phyloP scores from a whole-genome alignment of 192 early-diverging fungal species.

The Backusella psychrophila region DNA sequence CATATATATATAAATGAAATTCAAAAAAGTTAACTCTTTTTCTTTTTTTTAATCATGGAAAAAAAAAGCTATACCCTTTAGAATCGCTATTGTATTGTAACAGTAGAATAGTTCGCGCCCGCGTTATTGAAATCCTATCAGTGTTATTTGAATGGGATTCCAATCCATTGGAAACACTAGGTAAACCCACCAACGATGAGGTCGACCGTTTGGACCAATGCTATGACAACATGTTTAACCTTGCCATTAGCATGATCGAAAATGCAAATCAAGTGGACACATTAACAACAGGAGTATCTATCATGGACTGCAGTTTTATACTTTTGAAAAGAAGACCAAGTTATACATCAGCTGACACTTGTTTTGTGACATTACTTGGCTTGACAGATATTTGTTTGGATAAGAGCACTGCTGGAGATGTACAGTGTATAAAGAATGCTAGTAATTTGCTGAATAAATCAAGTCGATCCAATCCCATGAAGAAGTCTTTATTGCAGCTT shows the following conservation, averaged over 20 bases:
- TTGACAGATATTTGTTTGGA: background rate
- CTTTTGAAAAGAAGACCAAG: background rate
- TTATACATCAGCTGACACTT: background rate
- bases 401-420: background rate
- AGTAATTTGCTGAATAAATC: background rate
- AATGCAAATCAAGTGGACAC: background rate
- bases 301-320: background rate
- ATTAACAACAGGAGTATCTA: slow-evolving; percentile 11
- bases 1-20: background rate
- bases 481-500: background rate
- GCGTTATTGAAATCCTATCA: slow-evolving; percentile 46
- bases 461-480: background rate
- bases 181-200: background rate
- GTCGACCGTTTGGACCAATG: background rate
- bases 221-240: background rate
- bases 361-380: background rate
- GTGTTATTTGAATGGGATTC: slow-evolving; percentile 38
- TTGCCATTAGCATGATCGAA: background rate
- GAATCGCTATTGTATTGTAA: slow-evolving; percentile 24
- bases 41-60: background rate
- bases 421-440: background rate
- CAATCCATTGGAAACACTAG: slow-evolving; percentile 26
- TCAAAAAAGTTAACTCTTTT: background rate
- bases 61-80: slow-evolving; percentile 25
- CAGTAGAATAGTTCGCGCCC: slow-evolving; percentile 35